phyloP scores from a whole-genome alignment of 2,329 filamentous ascomycete genomes.

The Trichoderma endophyticum region DNA sequence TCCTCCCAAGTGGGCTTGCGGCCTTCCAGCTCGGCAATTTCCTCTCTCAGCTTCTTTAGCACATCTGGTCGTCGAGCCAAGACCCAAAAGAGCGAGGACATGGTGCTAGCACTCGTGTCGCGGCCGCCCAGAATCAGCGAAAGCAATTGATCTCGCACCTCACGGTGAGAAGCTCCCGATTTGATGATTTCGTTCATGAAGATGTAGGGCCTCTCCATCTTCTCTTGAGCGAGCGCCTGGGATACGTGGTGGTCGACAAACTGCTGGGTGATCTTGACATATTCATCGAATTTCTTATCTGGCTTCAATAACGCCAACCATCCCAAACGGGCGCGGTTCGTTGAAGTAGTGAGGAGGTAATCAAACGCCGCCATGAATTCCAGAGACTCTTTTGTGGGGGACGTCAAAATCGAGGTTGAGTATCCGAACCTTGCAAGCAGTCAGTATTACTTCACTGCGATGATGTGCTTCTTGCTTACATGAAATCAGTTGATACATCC shows the following conservation, averaged over 20 bases:
- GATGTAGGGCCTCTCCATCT: slow-evolving; percentile 44
- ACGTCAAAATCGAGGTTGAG: slow-evolving; percentile 40
- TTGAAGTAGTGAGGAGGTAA: slow-evolving; percentile 40
- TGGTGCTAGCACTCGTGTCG: slow-evolving; percentile 54
- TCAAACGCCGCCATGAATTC: slow-evolving; percentile 51
- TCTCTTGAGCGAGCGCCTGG: slow-evolving; percentile 36
- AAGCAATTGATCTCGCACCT: slow-evolving; percentile 49
- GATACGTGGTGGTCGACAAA: slow-evolving; percentile 51
- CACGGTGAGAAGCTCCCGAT: slow-evolving; percentile 41
- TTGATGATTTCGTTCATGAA: slow-evolving; percentile 57
- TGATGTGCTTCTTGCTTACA: slow-evolving; percentile 32
- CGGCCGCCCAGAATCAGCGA: slow-evolving; percentile 56
- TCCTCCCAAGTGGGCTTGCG: slow-evolving; percentile 55
- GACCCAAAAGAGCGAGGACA: slow-evolving; percentile 48
- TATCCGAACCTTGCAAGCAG: slow-evolving; percentile 36
- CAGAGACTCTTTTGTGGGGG: slow-evolving; percentile 35
- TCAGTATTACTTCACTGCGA: not conserved
- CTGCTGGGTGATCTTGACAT: slow-evolving; percentile 39
- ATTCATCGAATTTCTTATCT: slow-evolving; percentile 38
- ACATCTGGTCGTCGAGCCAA: slow-evolving; percentile 45
- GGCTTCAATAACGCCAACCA: slow-evolving; percentile 35
- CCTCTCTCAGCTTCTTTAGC: slow-evolving; percentile 41
- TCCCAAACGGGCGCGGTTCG: slow-evolving; percentile 40
- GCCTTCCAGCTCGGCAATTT: slow-evolving; percentile 38
- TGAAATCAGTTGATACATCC: slow-evolving; percentile 66